Evolutionary conservation across 495 filamentous ascomycete species (phyloP).

Genomic region (Bathelium albidoporum): DNA sequence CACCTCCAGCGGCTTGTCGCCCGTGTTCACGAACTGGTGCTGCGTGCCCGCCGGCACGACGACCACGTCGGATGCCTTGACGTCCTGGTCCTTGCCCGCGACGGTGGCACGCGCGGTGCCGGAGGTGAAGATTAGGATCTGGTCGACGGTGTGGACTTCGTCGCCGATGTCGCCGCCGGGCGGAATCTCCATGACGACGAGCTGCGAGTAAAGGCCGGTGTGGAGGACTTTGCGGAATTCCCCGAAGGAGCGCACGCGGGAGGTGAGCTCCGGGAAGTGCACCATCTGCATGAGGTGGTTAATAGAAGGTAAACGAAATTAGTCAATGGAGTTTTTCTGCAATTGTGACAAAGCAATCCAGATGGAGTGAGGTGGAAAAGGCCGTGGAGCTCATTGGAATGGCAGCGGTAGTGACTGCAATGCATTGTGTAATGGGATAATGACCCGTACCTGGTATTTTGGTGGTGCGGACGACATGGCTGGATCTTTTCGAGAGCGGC

Average conservation of each 20-base stretch:
- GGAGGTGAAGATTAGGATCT: conserved; percentile 53
- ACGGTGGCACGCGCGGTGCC: conserved; percentile 48
- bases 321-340: too few species aligned
- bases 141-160: conserved; percentile 51
- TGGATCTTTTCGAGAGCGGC: conserved; percentile 16
- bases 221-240: conserved; percentile 53
- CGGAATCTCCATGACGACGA: conserved; percentile 55
- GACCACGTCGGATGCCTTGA: conserved; percentile 50
- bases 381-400: background rate
- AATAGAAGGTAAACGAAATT: too few species aligned
- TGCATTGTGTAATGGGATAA: too few species aligned
- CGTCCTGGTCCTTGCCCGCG: conserved; percentile 46
- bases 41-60: conserved; percentile 56
- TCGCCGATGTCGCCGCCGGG: conserved; percentile 56
- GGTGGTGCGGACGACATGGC: conserved; percentile 21
- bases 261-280: conserved; percentile 46
- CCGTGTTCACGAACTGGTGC: conserved; percentile 57
- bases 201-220: conserved; percentile 52
- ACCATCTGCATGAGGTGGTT: conserved; percentile 40
- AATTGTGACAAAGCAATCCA: too few species aligned
- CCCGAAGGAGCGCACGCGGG: conserved; percentile 39
- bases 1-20: conserved; percentile 42
- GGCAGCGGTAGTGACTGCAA: background rate
- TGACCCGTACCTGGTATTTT: conserved; percentile 13
- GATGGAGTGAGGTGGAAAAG: background rate